Evolutionary conservation across 1,284 basidiomycete species (phyloP).

Genomic region (Sporisorium iseilematis-ciliati): DNA sequence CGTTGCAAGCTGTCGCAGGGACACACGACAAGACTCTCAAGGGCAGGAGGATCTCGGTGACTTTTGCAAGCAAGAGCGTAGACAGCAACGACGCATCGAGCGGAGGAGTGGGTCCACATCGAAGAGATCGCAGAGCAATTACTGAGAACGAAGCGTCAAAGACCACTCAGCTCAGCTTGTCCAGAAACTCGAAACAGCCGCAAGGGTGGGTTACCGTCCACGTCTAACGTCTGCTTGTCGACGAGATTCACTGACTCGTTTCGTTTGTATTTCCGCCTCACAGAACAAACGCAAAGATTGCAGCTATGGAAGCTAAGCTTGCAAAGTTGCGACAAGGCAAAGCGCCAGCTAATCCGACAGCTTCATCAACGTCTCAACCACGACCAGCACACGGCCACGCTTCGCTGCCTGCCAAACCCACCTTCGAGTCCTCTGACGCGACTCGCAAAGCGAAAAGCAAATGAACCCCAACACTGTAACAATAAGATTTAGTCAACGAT

Average conservation of each 20-base stretch:
- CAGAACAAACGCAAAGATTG: conserved; percentile 84
- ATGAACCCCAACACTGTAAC: too few relatives aligned
- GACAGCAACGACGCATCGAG: not conserved
- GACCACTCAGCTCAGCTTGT: conserved; percentile 86
- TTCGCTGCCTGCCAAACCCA: conserved; percentile 35
- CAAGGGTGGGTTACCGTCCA: conserved; percentile 73
- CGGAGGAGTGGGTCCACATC: conserved; percentile 48
- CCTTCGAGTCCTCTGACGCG: conserved; percentile 1
- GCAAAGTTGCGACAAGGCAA: conserved; percentile 40
- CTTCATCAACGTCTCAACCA: not conserved
- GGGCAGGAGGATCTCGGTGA: conserved; percentile 87
- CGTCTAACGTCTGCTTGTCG: not conserved
- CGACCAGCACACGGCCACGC: not conserved
- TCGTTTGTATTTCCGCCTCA: too few relatives aligned
- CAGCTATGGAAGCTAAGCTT: conserved; percentile 93
- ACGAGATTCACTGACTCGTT: not conserved
- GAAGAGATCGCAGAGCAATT: conserved; percentile 20
- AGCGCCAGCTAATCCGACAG: not conserved
- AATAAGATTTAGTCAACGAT: too few relatives aligned
- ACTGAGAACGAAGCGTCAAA: conserved; percentile 74
- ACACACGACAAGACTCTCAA: conserved; percentile 85
- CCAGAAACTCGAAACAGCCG: conserved; percentile 79
- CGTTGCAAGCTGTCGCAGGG: conserved; percentile 80
- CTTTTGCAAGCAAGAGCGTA: conserved; percentile 81
- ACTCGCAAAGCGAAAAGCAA: too few relatives aligned